Evolutionary conservation across 768 basidiomycete genomes (phyloP).

Genomic region (Lactifluus volemus): DNA sequence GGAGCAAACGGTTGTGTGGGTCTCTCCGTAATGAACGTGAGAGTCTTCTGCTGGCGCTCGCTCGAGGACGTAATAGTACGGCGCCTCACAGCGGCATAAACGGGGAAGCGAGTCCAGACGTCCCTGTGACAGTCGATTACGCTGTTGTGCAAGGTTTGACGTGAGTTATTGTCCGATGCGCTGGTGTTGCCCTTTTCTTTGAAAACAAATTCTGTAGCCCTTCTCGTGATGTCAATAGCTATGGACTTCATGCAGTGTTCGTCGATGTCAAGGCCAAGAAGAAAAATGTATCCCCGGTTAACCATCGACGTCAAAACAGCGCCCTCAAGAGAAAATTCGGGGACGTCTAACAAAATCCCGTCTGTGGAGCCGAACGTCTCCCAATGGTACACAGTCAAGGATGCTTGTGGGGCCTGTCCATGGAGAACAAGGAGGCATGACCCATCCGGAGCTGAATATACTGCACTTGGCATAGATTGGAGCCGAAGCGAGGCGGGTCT

Average conservation of each 20-base stretch:
- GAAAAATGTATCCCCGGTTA: conserved; percentile 22
- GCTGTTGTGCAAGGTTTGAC: conserved; percentile 14
- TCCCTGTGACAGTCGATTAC: too few species aligned
- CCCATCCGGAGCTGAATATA: conserved; percentile 31
- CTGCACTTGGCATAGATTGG: conserved; percentile 25
- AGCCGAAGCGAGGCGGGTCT: conserved; percentile 41
- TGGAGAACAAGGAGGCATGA: conserved; percentile 39
- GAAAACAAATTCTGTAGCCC: conserved; percentile 49
- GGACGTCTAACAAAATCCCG: too few species aligned
- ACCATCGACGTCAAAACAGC: conserved; percentile 38
- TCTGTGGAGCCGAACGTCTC: too few species aligned
- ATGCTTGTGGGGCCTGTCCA: background rate
- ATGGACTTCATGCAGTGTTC: conserved; percentile 33
- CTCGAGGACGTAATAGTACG: too few species aligned
- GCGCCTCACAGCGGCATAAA: too few species aligned
- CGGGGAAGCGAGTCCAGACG: too few species aligned
- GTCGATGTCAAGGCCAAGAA: conserved; percentile 27
- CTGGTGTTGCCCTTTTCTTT: conserved; percentile 31
- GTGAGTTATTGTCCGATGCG: conserved; percentile 18
- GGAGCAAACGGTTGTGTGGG: conserved; percentile 28
- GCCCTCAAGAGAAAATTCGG: conserved; percentile 17
- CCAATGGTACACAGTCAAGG: background rate
- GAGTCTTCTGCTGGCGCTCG: conserved; percentile 20
- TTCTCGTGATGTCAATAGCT: conserved; percentile 44
- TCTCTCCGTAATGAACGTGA: conserved; percentile 38